Conservation (phyloP, 2,329 filamentous ascomycete genomes). For the Talaromyces funiculosus region DNA sequence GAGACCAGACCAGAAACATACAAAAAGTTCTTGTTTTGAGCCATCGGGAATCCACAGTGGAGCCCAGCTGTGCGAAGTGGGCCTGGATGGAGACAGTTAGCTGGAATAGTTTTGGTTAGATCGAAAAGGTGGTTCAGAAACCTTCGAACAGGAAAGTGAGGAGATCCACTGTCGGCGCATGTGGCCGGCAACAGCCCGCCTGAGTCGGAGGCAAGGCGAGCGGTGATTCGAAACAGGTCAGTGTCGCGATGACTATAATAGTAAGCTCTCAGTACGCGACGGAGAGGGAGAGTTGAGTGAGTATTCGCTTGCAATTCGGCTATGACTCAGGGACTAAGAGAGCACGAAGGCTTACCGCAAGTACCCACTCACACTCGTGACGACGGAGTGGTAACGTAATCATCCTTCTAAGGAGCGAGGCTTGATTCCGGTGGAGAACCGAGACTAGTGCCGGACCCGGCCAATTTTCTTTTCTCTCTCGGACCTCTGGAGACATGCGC, state of each 20-base stretch:
- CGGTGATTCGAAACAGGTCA: background rate
- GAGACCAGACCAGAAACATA: background rate
- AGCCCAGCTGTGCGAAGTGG: background rate
- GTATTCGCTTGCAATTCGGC: background rate
- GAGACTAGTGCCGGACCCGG: background rate
- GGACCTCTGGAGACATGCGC: background rate
- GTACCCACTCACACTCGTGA: background rate
- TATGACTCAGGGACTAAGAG: background rate
- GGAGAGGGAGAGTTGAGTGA: background rate
- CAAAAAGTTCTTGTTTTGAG: background rate
- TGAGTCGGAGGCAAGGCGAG: background rate
- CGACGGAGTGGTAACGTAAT: background rate
- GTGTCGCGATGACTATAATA: background rate
- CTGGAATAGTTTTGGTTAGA: too few relatives aligned
- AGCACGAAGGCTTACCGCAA: background rate
- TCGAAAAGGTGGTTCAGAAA: too few relatives aligned
- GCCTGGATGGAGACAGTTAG: background rate
- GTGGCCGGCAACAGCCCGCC: background rate
- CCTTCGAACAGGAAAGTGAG: background rate
- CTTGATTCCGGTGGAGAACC: background rate
- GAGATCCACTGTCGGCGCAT: slow-evolving; percentile 3
- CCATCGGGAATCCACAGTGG: slow-evolving; percentile 1
- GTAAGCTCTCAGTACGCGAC: background rate
- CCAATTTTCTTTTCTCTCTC: background rate
- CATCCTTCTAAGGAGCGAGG: background rate